Evolutionary conservation across 2,329 filamentous ascomycete species (phyloP).

Genomic region (Atkinsonella texensis): DNA sequence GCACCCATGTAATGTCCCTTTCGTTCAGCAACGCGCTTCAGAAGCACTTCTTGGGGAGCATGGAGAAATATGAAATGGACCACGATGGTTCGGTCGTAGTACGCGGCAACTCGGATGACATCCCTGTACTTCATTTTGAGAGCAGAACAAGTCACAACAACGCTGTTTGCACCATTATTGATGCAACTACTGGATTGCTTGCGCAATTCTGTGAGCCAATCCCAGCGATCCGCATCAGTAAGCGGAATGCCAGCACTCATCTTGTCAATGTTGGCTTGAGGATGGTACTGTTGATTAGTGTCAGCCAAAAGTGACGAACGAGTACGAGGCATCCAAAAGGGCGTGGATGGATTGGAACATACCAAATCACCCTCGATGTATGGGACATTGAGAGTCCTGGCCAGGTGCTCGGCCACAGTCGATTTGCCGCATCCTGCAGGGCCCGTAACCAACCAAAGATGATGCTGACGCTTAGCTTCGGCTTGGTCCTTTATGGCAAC

Average conservation of each 20-base stretch:
- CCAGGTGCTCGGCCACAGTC: conserved; percentile 56
- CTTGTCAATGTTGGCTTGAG: conserved; percentile 72
- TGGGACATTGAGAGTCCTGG: conserved; percentile 49
- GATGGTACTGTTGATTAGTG: conserved; percentile 48
- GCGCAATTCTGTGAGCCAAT: conserved; percentile 78
- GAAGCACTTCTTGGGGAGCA: conserved; percentile 61
- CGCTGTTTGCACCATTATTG: conserved; percentile 49
- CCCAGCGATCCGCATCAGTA: conserved; percentile 91
- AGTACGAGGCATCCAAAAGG: neutral
- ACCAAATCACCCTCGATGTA: conserved; percentile 73
- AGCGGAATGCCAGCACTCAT: conserved; percentile 78
- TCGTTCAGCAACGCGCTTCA: conserved; percentile 62
- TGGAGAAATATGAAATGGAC: conserved; percentile 91
- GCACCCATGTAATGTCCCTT: conserved; percentile 92
- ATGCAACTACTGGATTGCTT: conserved; percentile 51
- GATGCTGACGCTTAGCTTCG: conserved; percentile 36
- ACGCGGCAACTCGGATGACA: conserved; percentile 69
- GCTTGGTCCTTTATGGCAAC: conserved; percentile 12
- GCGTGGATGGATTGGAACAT: conserved; percentile 12
- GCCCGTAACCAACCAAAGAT: conserved; percentile 73
- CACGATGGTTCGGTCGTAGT: conserved; percentile 58
- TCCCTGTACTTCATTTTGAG: conserved; percentile 97
- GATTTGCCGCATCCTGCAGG: conserved; percentile 72
- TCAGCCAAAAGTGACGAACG: neutral
- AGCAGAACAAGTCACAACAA: conserved; percentile 93